phyloP scores from a whole-genome alignment of 1,284 basidiomycete genomes.

The Bondarzewia mesenterica region DNA sequence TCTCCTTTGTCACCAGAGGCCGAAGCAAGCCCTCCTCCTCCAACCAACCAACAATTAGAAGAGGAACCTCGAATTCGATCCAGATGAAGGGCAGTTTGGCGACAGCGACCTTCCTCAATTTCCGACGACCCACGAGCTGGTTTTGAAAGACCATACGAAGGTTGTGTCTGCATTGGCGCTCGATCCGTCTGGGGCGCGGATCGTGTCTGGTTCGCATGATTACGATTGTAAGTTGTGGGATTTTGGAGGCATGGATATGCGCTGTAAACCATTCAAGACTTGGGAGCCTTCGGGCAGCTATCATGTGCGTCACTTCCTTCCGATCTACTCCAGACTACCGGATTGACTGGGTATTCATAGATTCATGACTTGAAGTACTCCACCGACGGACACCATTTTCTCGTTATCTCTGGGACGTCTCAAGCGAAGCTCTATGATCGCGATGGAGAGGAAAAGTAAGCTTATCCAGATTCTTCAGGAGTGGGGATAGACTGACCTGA shows the following conservation, averaged over 20 bases:
- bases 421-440: conserved; percentile 86
- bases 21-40: conserved; percentile 18
- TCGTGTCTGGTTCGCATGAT: conserved; percentile 90
- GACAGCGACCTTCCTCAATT: conserved; percentile 47
- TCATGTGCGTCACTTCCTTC: conserved; percentile 51
- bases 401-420: conserved; percentile 82
- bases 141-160: conserved; percentile 91
- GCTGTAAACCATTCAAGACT: conserved; percentile 88
- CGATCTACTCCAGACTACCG: neutral
- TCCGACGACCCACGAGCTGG: conserved; percentile 83
- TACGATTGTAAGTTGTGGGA: conserved; percentile 99
- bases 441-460: conserved; percentile 86
- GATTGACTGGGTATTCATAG: conserved; percentile 30
- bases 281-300: conserved; percentile 94
- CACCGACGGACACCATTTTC: conserved; percentile 76
- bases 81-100: conserved; percentile 35
- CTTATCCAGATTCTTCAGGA: conserved; percentile 18
- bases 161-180: conserved; percentile 88
- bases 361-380: conserved; percentile 87
- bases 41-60: conserved; percentile 9
- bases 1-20: neutral
- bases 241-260: conserved; percentile 94
- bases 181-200: conserved; percentile 88
- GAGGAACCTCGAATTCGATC: conserved; percentile 63
- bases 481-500: conserved; percentile 38